A percentile compares a stretch with the other conserved stretches of the same genome.
Evolutionary conservation across 164 flowering plant species (phyloP).

Genomic region (Amborella trichopoda): DNA sequence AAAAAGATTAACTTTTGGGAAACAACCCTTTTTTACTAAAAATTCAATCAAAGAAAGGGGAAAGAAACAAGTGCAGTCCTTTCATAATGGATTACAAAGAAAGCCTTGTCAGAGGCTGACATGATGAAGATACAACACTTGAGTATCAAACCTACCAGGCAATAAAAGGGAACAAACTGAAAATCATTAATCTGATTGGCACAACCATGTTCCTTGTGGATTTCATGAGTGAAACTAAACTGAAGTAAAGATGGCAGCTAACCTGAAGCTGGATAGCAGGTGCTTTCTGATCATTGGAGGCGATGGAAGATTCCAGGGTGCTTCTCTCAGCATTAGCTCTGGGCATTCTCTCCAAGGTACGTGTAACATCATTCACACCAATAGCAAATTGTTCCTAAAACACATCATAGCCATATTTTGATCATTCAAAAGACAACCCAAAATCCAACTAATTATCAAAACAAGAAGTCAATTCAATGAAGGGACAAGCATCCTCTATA

Average conservation of each 20-base stretch:
- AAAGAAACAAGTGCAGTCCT: not conserved
- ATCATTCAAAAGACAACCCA: not conserved
- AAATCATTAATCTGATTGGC: not conserved
- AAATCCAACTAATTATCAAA: not conserved
- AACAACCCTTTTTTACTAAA: no score
- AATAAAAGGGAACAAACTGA: not conserved
- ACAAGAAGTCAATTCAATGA: not conserved
- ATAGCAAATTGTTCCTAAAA: conserved; percentile 68
- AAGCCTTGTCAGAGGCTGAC: not conserved
- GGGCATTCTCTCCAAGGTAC: conserved; percentile 69
- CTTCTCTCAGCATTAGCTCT: conserved; percentile 6
- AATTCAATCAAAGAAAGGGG: no score
- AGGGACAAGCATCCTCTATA: no score
- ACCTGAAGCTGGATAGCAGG: conserved; percentile 52
- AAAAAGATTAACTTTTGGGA: no score
- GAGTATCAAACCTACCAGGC: not conserved
- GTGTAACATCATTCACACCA: conserved; percentile 88
- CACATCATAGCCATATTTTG: not conserved
- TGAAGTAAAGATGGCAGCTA: conserved; percentile 1
- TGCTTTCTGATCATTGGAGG: conserved; percentile 7
- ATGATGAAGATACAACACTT: not conserved
- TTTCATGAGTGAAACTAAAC: no score
- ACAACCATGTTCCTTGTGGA: no score
- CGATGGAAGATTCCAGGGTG: conserved; percentile 5
- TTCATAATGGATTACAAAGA: not conserved